Base-by-base conservation (phyloP, 2,329 filamentous ascomycete species). In the Fusarium ramigenum region DNA sequence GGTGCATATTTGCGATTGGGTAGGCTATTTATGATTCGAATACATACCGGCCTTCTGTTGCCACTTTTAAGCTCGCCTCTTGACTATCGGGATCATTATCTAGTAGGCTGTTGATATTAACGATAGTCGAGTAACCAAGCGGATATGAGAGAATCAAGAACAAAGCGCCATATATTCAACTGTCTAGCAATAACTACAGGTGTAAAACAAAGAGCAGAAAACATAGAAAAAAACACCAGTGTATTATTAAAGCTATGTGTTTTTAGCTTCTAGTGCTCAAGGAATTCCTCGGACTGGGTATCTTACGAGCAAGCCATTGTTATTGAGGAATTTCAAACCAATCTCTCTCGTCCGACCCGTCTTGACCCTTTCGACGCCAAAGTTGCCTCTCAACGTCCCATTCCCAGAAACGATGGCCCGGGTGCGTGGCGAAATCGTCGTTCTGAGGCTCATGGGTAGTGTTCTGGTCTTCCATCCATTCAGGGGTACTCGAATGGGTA, bases 1-100 rank as follows among this genome's bases (percentile, higher is more conserved):
- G 56, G 54, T 61, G 56, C 70, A 74, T 73, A 60, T 63, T 60
- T 56, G 56, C 40, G 59, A 60, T 69, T 69, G 62, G 46, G 68
- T 47, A 50, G 50, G 50, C 39, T 47, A n/a, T 37, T 36, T 19
- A 52, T 47, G 21, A 65, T 72, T 32, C 50, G 40, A 56, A 68
- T 61, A 56, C 57, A 74, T 14, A 36, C 37, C 30, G 32, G 37
- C 30, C n/a, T 53, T 46, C 11, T 56, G 21, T 39, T 66, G 34
- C 30, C 23, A 5, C 34, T 37, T 36, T 25, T 14, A 39, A 56
- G n/a, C 32, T 36, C 32, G 32, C n/a, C 32, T 43, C 9, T 30
- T 15, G 16, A 21, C n/a, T 12, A 12, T 30, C n/a, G 19, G 19
- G 19, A 40, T 39, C 11, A 25, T 30, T n/a, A 21, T 23, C 30